Conservation (phyloP, 1,139 yeast species). For the Ogataea hybrid region DNA sequence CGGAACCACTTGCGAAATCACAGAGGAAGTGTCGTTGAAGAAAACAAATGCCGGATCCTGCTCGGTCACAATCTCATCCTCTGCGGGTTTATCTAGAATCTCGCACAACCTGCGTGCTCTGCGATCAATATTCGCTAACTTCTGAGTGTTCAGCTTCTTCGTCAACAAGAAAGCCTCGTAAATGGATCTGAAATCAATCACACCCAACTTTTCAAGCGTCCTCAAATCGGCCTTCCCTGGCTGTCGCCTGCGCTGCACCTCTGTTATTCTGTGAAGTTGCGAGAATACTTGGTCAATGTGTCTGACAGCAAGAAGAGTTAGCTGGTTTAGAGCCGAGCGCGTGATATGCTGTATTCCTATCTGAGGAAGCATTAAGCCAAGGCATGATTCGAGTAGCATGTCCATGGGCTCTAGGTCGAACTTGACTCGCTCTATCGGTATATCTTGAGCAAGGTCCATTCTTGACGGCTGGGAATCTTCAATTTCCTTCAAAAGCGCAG, state of each 20-base stretch:
- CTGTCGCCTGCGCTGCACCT: conserved; percentile 62
- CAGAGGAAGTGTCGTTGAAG: conserved; percentile 49
- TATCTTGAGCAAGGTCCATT: conserved; percentile 4
- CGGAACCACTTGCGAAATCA: conserved; percentile 51
- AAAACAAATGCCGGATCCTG: conserved; percentile 40
- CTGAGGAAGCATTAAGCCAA: conserved; percentile 39
- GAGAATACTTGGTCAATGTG: conserved; percentile 49
- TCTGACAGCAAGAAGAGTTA: conserved; percentile 46
- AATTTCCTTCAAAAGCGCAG: conserved; percentile 2
- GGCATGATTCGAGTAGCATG: conserved; percentile 36
- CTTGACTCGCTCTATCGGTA: conserved; percentile 3
- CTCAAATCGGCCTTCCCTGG: conserved; percentile 61
- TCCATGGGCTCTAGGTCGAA: conserved; percentile 35
- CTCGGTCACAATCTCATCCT: conserved; percentile 24
- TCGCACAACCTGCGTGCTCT: conserved; percentile 12
- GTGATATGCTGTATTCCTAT: conserved; percentile 37
- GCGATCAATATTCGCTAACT: conserved; percentile 5
- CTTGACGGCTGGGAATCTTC: background rate
- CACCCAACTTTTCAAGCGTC: conserved; percentile 45
- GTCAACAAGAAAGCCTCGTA: conserved; percentile 29
- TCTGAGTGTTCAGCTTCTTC: background rate
- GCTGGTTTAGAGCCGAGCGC: conserved; percentile 44
- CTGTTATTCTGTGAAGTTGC: conserved; percentile 52
- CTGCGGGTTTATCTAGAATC: conserved; percentile 17
- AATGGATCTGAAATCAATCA: conserved; percentile 45